Evolutionary conservation across 176 grass and related monocot species (phyloP).

Genomic region (Carex kokanica): DNA sequence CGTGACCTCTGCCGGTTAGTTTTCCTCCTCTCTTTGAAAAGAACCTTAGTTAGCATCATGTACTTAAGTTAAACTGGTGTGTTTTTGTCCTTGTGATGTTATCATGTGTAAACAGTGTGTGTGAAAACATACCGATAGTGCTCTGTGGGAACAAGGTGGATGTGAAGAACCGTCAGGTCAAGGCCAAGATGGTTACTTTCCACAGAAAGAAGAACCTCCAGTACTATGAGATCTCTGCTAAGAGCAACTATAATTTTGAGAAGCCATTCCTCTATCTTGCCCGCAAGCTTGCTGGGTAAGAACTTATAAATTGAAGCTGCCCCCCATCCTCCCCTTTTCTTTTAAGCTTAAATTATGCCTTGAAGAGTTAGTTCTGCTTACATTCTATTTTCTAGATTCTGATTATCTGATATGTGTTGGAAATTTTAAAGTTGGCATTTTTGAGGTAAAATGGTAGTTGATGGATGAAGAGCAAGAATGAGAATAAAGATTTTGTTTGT

Average conservation of each 20-base stretch:
- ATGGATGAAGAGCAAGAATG: background rate
- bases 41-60: background rate
- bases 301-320: background rate
- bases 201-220: slow-evolving; percentile 50
- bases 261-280: slow-evolving; percentile 43
- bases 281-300: slow-evolving; percentile 45
- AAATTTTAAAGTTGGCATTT: background rate
- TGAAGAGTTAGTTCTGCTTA: background rate
- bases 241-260: slow-evolving; percentile 47
- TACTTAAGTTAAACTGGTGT: background rate
- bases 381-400: background rate
- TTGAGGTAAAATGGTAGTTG: background rate
- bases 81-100: background rate
- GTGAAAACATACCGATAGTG: slow-evolving; percentile 44
- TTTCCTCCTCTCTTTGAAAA: background rate
- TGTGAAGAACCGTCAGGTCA: slow-evolving; percentile 43
- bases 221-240: slow-evolving; percentile 47
- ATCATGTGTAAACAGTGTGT: slow-evolving; percentile 24
- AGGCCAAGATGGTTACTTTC: slow-evolving; percentile 45
- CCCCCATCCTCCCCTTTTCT: background rate
- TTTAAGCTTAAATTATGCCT: background rate
- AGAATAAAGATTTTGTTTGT: background rate
- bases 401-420: background rate
- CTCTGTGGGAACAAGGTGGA: slow-evolving; percentile 46
- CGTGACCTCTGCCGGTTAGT: slow-evolving; percentile 38